These are phyloP conservation scores for Sclerotinia minor DNA, from an alignment of 2,329 filamentous ascomycete species.

Conservation along the genomic window DNA sequence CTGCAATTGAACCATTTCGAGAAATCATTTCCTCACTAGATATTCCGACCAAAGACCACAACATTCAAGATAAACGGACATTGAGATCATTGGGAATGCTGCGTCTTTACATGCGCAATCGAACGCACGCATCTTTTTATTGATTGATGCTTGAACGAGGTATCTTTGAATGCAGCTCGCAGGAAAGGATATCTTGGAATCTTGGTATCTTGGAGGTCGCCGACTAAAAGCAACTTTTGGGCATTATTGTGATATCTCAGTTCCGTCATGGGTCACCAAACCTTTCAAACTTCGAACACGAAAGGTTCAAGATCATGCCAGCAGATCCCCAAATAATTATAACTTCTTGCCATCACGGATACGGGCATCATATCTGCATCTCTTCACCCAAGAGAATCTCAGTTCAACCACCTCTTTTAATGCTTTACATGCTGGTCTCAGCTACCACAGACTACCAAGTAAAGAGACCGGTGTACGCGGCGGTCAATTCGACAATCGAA, in stretches of 20 bases:
- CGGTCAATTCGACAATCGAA: constrained; percentile 8
- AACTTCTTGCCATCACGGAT: constrained; percentile 26
- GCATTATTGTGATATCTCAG: constrained; percentile 24
- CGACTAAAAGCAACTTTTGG: constrained; percentile 12
- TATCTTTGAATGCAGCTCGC: background rate
- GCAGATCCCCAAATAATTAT: constrained; percentile 21
- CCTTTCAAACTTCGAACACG: background rate
- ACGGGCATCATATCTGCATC: constrained; percentile 15
- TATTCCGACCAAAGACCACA: background rate
- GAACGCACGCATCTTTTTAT: background rate
- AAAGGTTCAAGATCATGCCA: constrained; percentile 23
- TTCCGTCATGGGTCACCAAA: constrained; percentile 21
- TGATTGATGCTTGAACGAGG: constrained; percentile 15
- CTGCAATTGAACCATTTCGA: background rate
- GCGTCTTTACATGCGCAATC: constrained; percentile 10
- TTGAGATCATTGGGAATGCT: background rate
- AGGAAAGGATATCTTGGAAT: constrained; percentile 6
- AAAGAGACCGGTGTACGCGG: constrained; percentile 3
- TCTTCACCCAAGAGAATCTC: constrained; percentile 13
- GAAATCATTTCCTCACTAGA: background rate
- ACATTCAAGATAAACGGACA: background rate
- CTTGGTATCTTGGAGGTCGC: constrained; percentile 12
- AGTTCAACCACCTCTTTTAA: constrained; percentile 22
- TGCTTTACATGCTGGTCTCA: constrained; percentile 22
- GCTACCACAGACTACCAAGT: constrained; percentile 6